Evolutionary conservation across 495 filamentous ascomycete genomes (phyloP).

Genomic region (Xylaria intraflava): DNA sequence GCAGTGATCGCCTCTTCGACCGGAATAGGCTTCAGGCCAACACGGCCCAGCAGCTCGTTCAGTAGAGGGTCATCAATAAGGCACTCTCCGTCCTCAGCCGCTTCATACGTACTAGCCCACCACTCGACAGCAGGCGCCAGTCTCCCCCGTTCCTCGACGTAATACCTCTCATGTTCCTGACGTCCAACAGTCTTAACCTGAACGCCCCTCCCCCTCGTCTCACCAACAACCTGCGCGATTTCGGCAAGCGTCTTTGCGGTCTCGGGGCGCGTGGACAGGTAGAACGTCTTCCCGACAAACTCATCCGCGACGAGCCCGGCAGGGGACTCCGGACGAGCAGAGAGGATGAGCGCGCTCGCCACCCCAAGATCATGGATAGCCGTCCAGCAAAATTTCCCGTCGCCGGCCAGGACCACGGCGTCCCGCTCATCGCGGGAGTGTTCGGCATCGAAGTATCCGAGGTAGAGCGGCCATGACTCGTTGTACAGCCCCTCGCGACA

Average conservation of each 20-base stretch:
- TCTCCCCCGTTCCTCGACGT: constrained; percentile 30
- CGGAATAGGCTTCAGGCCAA: constrained; percentile 29
- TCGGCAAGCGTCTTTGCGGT: constrained; percentile 27
- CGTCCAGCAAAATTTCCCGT: constrained; percentile 40
- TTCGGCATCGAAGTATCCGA: constrained; percentile 50
- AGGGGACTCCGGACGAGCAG: neutral
- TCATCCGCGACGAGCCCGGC: constrained; percentile 7
- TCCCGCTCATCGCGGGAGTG: constrained; percentile 4
- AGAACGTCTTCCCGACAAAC: constrained; percentile 31
- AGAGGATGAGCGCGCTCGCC: constrained; percentile 32
- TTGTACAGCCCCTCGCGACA: constrained; percentile 61
- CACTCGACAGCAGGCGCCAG: constrained; percentile 31
- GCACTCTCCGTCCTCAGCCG: constrained; percentile 37
- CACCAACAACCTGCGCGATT: constrained; percentile 27
- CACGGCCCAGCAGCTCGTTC: constrained; percentile 28
- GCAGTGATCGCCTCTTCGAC: constrained; percentile 27
- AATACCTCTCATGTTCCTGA: constrained; percentile 35
- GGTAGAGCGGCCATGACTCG: constrained; percentile 64
- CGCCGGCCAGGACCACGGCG: constrained; percentile 33
- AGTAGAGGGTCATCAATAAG: constrained; percentile 34
- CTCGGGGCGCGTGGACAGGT: constrained; percentile 25
- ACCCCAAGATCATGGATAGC: constrained; percentile 38
- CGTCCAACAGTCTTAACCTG: constrained; percentile 19
- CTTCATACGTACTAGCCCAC: constrained; percentile 42
- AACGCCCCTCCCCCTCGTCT: constrained; percentile 19